Evolutionary conservation across 2,329 filamentous ascomycete species (phyloP), one percentile per base, ranked within the genome.

Genomic region (Cordyceps militaris): DNA sequence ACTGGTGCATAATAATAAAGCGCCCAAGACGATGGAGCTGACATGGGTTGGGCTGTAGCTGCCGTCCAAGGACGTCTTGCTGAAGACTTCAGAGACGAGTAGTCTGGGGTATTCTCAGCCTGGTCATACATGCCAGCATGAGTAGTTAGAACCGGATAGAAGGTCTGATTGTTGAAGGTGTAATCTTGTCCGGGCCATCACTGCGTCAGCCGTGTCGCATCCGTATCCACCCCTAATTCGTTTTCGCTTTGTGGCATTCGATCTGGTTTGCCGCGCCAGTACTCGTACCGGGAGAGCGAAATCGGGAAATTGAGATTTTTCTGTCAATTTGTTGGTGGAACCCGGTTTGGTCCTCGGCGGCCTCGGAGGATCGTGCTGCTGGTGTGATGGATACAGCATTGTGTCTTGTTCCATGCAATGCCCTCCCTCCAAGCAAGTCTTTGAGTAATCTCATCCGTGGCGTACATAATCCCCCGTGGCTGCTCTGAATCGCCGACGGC

Each of bases 221-320:
- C 56, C 56, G 56, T 58, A 58, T 58, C 56, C 56, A 51, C 53
- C 53, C 43, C 52, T 40, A 23, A 19, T 56, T 56, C 53, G 53
- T 56, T 56, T 56, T 56, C 53, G 53, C 34, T 48, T 56, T 47
- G 9, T 14, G n/a, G 21, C 14, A 23, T 40, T 42, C 9, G 26
- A 38, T 26, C 28, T 23, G 28, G 23, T 14, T 16, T 19, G 40
- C 36, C 40, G 40, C 52, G 36, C 40, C 7, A 8, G 10, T n/a
- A n/a, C n/a, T n/a, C n/a, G n/a, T n/a, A 28, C 8, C n/a, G 13
- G 19, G 23, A 42, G 28, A 36, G 30, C 40, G 34, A 47, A 30
- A 52, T 58, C 23, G 56, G 56, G 56, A 58, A 58, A 53, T 58
- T 48, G 38, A 24, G n/a, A 24, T 28, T 36, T 38, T 30, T 30